Conservation (phyloP, 176 grass and related monocot genomes). For the sorghum (Sorghum bicolor) region Sorghum_bicolor_NCBIv3 NC_012872.2:62170501-62171000, state of each 20-base stretch:
- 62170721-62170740: not conserved
- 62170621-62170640: constrained; percentile 69
- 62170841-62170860: not conserved
- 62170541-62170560: constrained; percentile 66
- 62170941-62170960: not conserved
- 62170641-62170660: constrained; percentile 57
- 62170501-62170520: constrained; percentile 45
- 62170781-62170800: constrained; percentile 30
- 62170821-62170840: constrained; percentile 55
- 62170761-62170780: constrained; percentile 5
- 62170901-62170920: not conserved
- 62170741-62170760: not conserved
- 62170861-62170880: not conserved
- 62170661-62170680: constrained; percentile 35
- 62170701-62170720: constrained; percentile 63
- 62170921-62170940: not conserved
- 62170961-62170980: not conserved
- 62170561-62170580: constrained; percentile 44
- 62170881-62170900: not conserved
- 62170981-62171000: not conserved
- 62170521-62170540: constrained; percentile 78
- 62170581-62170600: constrained; percentile 52
- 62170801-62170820: constrained; percentile 49
- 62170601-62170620: constrained; percentile 56
- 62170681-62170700: constrained; percentile 65